Percentiles rank a stretch among this genome's conserved stretches.
Conservation (phyloP, 805 yeast species). For the Zygotorulaspora sp. region DNA sequence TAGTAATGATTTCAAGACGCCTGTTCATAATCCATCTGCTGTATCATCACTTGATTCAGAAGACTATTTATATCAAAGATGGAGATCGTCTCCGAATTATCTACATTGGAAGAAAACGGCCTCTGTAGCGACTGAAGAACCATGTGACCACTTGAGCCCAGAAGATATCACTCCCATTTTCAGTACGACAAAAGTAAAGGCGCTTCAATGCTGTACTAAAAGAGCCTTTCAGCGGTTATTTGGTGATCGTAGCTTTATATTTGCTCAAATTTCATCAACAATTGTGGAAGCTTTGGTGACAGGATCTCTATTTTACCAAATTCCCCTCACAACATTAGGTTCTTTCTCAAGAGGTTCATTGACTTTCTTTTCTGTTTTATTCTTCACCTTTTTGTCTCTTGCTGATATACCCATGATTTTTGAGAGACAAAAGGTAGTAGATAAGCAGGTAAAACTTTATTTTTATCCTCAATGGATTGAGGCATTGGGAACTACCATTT, state of each 20-base stretch:
- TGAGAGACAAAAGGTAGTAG: constrained; percentile 49
- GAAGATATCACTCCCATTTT: constrained; percentile 30
- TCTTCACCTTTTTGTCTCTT: constrained; percentile 55
- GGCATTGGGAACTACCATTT: constrained; percentile 53
- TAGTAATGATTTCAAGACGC: constrained; percentile 30
- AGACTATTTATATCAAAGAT: constrained; percentile 43
- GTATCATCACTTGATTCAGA: no score
- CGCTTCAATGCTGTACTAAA: constrained; percentile 41
- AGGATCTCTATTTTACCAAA: constrained; percentile 49
- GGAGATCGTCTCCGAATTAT: constrained; percentile 31
- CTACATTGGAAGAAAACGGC: constrained; percentile 21
- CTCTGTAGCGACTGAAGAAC: constrained; percentile 29
- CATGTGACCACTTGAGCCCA: constrained; percentile 38
- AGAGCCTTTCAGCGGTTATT: constrained; percentile 44
- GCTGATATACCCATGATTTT: constrained; percentile 50
- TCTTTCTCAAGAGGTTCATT: constrained; percentile 52
- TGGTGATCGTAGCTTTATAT: constrained; percentile 44
- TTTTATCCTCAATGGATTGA: constrained; percentile 66
- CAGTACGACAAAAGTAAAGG: constrained; percentile 33
- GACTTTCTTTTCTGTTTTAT: constrained; percentile 47
- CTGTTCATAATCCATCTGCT: constrained; percentile 29
- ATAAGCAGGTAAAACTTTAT: constrained; percentile 60
- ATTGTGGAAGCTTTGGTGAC: constrained; percentile 40
- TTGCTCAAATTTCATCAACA: constrained; percentile 42
- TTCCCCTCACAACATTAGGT: constrained; percentile 42